Conservation (phyloP, 352 stramenopile species). For the Phytophthora agathidicida region DNA sequence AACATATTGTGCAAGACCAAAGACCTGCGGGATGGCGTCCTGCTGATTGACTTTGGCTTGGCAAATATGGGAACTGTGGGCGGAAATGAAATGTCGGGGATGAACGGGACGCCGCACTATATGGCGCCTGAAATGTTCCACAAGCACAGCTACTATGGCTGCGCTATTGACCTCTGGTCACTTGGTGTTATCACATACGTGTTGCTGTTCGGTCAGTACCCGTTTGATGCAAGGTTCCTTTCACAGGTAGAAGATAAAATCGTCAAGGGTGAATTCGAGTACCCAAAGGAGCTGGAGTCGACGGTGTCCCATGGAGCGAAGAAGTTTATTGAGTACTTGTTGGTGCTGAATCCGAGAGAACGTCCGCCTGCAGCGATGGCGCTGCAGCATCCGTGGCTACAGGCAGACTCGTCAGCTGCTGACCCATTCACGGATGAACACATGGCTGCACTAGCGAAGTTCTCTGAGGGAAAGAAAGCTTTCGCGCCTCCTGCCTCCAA, state of each 20-base stretch:
- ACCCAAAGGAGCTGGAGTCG: constrained; percentile 55
- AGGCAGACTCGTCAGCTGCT: constrained; percentile 40
- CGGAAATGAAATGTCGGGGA: constrained; percentile 60
- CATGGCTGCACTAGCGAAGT: constrained; percentile 52
- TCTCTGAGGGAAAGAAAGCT: constrained; percentile 52
- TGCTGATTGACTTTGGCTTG: constrained; percentile 87
- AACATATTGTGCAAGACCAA: constrained; percentile 77
- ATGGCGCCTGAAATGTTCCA: constrained; percentile 89
- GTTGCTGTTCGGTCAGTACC: constrained; percentile 72
- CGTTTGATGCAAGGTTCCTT: constrained; percentile 84
- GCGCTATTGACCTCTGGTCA: constrained; percentile 80
- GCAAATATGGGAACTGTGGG: constrained; percentile 58
- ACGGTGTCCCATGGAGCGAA: constrained; percentile 65
- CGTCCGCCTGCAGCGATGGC: constrained; percentile 66
- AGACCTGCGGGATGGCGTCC: constrained; percentile 49
- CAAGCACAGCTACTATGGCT: constrained; percentile 56
- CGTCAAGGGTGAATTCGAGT: constrained; percentile 58
- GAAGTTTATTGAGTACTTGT: constrained; percentile 83
- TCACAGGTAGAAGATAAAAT: constrained; percentile 89
- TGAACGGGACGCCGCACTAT: constrained; percentile 87
- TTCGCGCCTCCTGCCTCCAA: constrained; percentile 22
- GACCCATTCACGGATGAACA: constrained; percentile 49
- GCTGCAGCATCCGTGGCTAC: constrained; percentile 77
- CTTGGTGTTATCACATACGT: constrained; percentile 79
- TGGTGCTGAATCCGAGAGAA: constrained; percentile 62